Base-by-base conservation (phyloP, 1,284 basidiomycete species). In the Testicularia cyperi region DNA sequence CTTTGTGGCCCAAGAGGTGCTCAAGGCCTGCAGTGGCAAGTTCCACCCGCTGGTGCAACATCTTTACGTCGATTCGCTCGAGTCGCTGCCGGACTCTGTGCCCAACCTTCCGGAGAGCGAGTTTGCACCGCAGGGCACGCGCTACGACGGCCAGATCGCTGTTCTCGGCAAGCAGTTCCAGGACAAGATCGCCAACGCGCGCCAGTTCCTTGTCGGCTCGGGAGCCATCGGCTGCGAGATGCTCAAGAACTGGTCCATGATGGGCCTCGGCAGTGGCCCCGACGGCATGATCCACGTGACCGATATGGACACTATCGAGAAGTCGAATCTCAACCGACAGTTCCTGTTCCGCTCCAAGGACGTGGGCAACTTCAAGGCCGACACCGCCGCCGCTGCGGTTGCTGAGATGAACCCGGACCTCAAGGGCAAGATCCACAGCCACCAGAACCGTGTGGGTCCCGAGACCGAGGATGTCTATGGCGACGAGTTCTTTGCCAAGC, bases 241-340 rank as follows among this genome's bases (percentile, higher is more conserved):
- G 95, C 80, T 99, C 73, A 99, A 99, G 83, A 99, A 99, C 79
- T 99, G 95, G 95, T 88, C 89, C 70, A 92, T 99, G 91, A 96
- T 99, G 84, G 95, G 95, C 64, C 81, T 99, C 35, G 94, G 85
- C 12, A 83, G 87, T 29, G 90, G 89, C 3, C 81, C 85, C 13
- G 81, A 86, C 41, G 95, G 91, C 18, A 80, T 83, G 43, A 91
- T 99, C 55, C 86, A 92, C 72, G 91, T 99, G 40, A 98, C 95
- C 13, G 95, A 99, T 78, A 80, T 98, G 74, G 95, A 99, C 79
- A 96, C 92, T 22, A 99, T 99, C 75, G 95, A 99, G 81, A 99
- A 98, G 84, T 91, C 88, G 72, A 99, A 99, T 78, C 79, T 99
- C 55, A 99, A 99, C 80, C 82, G 95, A 49, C 95, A 99, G 78